phyloP scores from a whole-genome alignment of 176 grass and related monocot species.

The Musa schizocarpa region DNA sequence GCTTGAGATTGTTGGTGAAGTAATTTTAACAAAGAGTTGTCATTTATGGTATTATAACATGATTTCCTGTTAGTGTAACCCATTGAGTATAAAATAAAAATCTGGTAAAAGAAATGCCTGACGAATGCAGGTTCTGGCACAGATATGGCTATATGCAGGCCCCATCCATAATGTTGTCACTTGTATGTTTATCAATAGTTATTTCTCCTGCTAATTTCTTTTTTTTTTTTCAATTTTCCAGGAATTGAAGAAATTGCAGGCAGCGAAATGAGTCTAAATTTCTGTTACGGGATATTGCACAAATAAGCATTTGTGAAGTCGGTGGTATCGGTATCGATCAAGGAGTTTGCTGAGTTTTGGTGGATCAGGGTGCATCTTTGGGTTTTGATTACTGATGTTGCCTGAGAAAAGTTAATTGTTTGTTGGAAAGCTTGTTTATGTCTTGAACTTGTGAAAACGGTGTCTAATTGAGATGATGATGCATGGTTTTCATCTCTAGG shows the following conservation, averaged over 20 bases:
- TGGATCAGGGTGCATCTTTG: not conserved
- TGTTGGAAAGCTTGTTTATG: not conserved
- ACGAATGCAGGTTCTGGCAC: too few species aligned
- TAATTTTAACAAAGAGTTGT: too few species aligned
- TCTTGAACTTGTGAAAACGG: not conserved
- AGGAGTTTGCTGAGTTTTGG: not conserved
- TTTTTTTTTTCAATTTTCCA: not conserved
- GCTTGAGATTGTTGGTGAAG: too few species aligned
- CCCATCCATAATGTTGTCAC: too few species aligned
- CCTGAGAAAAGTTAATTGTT: not conserved
- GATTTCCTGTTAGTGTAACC: too few species aligned
- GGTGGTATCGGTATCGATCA: not conserved
- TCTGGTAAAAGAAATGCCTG: too few species aligned
- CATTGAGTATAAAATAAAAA: too few species aligned
- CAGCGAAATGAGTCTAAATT: not conserved
- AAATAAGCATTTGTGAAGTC: not conserved
- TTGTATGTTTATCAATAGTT: too few species aligned
- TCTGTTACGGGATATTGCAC: not conserved
- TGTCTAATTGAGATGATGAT: not conserved
- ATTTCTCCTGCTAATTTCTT: not conserved
- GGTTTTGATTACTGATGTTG: not conserved
- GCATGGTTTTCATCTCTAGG: not conserved
- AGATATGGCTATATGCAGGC: too few species aligned
- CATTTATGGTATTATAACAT: too few species aligned
- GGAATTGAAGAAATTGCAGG: not conserved